Evolutionary conservation across 129 eudicot genomes (phyloP), one percentile per base, ranked within the genome.

Genomic region (Saposhnikovia divaricata): DNA sequence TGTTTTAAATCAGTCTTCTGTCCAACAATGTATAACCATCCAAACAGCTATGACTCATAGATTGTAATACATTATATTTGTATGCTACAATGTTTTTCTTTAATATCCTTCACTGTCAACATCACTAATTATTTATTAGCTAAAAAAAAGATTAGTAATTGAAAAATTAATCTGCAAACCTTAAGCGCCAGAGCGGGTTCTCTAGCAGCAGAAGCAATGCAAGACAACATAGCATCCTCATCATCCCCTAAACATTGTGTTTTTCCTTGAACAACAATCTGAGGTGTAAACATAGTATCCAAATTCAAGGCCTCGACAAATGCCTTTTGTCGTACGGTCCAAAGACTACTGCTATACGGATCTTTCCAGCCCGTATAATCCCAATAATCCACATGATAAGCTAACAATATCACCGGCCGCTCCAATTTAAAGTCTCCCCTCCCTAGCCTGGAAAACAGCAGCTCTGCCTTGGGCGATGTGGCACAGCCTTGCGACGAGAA

Each of bases 321-420:
- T 9, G 86, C 92, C 87, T 94, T 94, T 28, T 94, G 98, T 70
- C 97, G 79, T 15, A 94, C 98, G 2, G 98, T 94, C 98, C 98
- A 94, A 57, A 79, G 90, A 66, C 92, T 90, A 44, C 92, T 89
- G 9, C 91, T 97, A 79, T 84, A 91, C 7, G 92, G 91, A 79
- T 94, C 98, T 47, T 91, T 94, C 97, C 98, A 94, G 18, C 98
- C 98, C 81, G 81, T 90, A 50, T 91, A 91, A 82, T 94, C 97
- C 98, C 98, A 94, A 38, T 88, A 88, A 73, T 94, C 98, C 42
- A 94, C 98, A 63, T 94, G 98, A 66, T 84, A 94, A 3, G 90
- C 96, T 88, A 91, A 82, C 76, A 94, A 77, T 1, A 89, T 79
- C 87, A 94, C 87, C 82, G 93, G 90, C 73, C 80, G 80, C 23